phyloP scores from a whole-genome alignment of 176 grass and related monocot species.

The Phoenix roebelenii region DNA sequence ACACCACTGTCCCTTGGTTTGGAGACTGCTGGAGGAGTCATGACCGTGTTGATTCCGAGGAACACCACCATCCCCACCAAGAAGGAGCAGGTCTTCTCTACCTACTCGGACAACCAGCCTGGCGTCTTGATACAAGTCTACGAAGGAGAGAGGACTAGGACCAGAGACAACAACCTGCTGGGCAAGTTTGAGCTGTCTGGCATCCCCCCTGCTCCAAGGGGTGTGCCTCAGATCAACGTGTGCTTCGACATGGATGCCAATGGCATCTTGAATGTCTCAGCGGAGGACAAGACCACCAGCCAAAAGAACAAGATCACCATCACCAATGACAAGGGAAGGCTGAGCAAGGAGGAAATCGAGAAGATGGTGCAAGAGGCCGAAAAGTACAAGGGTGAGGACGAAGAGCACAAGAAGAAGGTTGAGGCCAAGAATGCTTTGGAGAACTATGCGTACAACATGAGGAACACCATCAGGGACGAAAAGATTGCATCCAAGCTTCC shows the following conservation, averaged over 20 bases:
- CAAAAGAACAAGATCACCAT: constrained; percentile 96
- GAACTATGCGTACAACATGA: constrained; percentile 95
- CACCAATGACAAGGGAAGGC: constrained; percentile 72
- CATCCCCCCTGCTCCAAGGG: constrained; percentile 66
- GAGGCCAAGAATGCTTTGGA: constrained; percentile 78
- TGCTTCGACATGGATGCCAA: constrained; percentile 88
- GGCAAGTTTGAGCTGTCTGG: constrained; percentile 89
- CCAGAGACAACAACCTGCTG: constrained; percentile 75
- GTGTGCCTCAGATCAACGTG: constrained; percentile 73
- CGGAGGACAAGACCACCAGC: constrained; percentile 74
- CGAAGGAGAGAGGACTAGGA: constrained; percentile 73
- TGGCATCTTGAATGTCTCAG: constrained; percentile 73
- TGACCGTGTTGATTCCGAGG: constrained; percentile 70
- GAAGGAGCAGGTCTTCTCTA: constrained; percentile 93
- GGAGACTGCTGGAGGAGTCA: constrained; percentile 70
- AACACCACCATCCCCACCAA: constrained; percentile 85
- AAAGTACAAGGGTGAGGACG: constrained; percentile 83
- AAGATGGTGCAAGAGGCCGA: constrained; percentile 92
- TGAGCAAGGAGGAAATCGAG: constrained; percentile 82
- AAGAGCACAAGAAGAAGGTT: constrained; percentile 91
- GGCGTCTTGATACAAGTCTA: constrained; percentile 90
- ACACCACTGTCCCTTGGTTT: constrained; percentile 62
- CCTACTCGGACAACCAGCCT: constrained; percentile 87
- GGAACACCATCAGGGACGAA: constrained; percentile 80
- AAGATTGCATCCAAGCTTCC: constrained; percentile 69